Evolutionary conservation across 352 stramenopile species (phyloP), one percentile per base, ranked within the genome.

Genomic region (Blastocystis sp.): DNA sequence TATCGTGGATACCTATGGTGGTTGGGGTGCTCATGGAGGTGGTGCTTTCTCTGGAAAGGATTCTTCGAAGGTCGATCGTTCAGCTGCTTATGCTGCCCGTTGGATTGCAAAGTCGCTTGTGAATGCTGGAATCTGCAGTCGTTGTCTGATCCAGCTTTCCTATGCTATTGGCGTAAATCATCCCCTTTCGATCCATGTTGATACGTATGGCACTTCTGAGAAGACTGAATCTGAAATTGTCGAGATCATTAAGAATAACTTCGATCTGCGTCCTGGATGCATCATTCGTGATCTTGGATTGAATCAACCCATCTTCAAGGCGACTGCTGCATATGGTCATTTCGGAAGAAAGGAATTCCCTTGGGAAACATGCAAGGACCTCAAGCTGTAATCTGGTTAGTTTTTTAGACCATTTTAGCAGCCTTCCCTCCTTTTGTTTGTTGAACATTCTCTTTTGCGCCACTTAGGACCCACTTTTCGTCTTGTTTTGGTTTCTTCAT

Each of bases 21-120:
- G 96, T 86, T 99, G 96, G 96, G 96, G 96, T 56, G 95, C 95
- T 57, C 96, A 99, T 90, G 96, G 96, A 90, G 96, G 96, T 75
- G 96, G 96, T 90, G 95, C 96, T 56, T 98, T 98, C 91, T 98
- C 95, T 39, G 96, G 96, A 81, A 99, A 98, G 92, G 96, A 99
- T 91, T 96, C 95, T 59, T 98, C 95, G 81, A 98, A 99, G 92
- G 95, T 99, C 7, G 96, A 99, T 92, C 94, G 96, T 56, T 98
- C 94, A 75, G 96, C 95, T 49, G 95, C 95, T 2, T 99, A 99
- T 90, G 96, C 96, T 12, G 95, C 94, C 29, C 94, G 96, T 89
- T 99, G 96, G 96, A 95, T 98, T 59, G 96, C 96, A 88, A 99
- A 99, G 93, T 97, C 94, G 24, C 90, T 99, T 32, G 96, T 99